phyloP scores from a whole-genome alignment of 768 basidiomycete species.

The Kwoniella dejecticola region DNA sequence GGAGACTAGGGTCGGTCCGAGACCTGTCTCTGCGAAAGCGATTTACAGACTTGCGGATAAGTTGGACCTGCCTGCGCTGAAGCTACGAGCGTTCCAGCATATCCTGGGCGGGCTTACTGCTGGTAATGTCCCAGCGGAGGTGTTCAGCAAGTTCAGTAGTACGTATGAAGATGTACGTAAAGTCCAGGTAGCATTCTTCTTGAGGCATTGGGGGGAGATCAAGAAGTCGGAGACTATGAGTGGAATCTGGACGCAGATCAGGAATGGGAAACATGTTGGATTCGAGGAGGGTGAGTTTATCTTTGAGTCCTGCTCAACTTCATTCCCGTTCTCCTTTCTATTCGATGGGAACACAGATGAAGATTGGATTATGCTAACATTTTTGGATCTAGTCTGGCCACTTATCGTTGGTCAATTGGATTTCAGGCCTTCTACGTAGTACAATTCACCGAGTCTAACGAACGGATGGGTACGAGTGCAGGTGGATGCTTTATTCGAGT shows the following conservation, averaged over 20 bases:
- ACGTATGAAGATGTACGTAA: conserved; percentile 78
- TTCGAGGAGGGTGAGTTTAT: conserved; percentile 66
- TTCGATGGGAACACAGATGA: too few species aligned
- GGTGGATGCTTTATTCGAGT: too few species aligned
- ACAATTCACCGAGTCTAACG: too few species aligned
- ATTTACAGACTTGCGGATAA: conserved; percentile 78
- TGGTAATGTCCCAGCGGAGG: conserved; percentile 80
- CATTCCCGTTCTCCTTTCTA: neutral
- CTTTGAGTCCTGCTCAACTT: neutral
- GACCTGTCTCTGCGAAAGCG: conserved; percentile 81
- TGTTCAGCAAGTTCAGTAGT: conserved; percentile 81
- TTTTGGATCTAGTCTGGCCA: conserved; percentile 39
- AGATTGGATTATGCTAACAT: conserved; percentile 1
- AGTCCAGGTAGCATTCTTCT: conserved; percentile 76
- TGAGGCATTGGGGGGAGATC: conserved; percentile 79
- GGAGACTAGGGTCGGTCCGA: conserved; percentile 62
- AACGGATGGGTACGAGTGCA: too few species aligned
- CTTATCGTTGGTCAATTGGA: conserved; percentile 47
- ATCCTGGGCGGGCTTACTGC: conserved; percentile 74
- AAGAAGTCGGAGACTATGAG: conserved; percentile 80
- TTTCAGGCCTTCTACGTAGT: conserved; percentile 45
- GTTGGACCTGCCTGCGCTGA: conserved; percentile 71
- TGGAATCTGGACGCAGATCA: conserved; percentile 80
- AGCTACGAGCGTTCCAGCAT: conserved; percentile 76
- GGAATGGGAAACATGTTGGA: conserved; percentile 78